phyloP scores from a whole-genome alignment of 1,284 basidiomycete genomes.

The Peniophora sp. region DNA sequence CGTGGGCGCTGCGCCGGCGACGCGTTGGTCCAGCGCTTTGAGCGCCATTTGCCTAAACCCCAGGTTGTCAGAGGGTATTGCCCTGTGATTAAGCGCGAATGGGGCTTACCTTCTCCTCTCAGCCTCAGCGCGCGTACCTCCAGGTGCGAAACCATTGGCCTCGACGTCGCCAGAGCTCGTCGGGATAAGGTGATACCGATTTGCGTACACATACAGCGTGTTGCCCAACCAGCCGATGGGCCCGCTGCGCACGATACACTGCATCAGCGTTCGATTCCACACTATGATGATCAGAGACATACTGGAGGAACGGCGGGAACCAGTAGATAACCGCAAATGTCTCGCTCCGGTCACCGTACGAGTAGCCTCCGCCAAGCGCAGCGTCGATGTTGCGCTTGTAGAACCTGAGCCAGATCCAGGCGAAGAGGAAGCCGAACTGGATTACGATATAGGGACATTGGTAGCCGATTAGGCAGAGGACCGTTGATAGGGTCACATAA shows the following conservation, averaged over 20 bases:
- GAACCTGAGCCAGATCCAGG: conserved; percentile 94
- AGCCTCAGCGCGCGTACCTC: conserved; percentile 87
- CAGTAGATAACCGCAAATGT: conserved; percentile 94
- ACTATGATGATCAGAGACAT: conserved; percentile 27
- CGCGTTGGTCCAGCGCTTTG: conserved; percentile 89
- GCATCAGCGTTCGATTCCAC: conserved; percentile 1
- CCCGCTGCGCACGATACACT: conserved; percentile 29
- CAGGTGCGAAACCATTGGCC: conserved; percentile 68
- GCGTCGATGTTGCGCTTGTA: conserved; percentile 79
- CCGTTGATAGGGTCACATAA: conserved; percentile 86
- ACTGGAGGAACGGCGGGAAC: conserved; percentile 96
- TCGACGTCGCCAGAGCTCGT: conserved; percentile 59
- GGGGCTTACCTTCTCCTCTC: conserved; percentile 72
- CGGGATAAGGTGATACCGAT: conserved; percentile 77
- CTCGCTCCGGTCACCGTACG: conserved; percentile 89
- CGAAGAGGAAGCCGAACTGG: conserved; percentile 96
- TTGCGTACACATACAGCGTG: conserved; percentile 60
- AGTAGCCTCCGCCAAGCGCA: conserved; percentile 45
- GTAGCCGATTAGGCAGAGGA: conserved; percentile 82
- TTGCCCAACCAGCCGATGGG: conserved; percentile 67
- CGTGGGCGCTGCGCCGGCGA: conserved; percentile 48
- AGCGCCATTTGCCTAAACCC: conserved; percentile 78
- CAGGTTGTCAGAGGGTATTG: conserved; percentile 7
- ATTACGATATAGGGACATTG: conserved; percentile 94
- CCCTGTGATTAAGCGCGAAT: background rate